A percentile compares a stretch with the other conserved stretches of the same genome.
Conservation (phyloP, 164 flowering plant genomes). For the Dillenia turbinata region DNA sequence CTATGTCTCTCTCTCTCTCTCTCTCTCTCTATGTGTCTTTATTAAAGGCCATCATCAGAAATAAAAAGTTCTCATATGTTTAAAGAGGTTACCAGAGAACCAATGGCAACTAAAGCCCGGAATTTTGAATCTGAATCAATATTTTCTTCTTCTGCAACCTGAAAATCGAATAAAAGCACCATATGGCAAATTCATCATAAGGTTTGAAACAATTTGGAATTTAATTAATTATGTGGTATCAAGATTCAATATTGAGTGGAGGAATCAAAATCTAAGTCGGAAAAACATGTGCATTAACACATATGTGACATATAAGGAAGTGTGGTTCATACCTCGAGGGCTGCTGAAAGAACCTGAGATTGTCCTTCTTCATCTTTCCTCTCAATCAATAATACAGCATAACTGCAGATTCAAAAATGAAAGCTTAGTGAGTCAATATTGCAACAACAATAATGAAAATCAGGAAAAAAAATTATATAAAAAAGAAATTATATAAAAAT, state of each 20-base stretch:
- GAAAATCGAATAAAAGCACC: slow-evolving; percentile 13
- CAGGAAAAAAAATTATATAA: background rate
- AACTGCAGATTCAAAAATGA: slow-evolving; percentile 41
- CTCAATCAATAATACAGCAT: slow-evolving; percentile 77
- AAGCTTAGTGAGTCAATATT: background rate
- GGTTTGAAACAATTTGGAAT: background rate
- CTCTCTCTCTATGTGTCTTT: too few species aligned
- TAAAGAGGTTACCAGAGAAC: slow-evolving; percentile 66
- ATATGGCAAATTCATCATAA: background rate
- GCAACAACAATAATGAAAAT: background rate
- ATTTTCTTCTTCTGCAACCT: slow-evolving; percentile 80
- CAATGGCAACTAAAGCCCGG: slow-evolving; percentile 85
- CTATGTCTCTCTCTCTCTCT: too few species aligned
- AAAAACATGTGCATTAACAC: too few species aligned
- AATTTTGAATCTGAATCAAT: slow-evolving; percentile 70
- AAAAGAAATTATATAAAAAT: background rate
- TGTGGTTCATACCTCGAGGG: slow-evolving; percentile 52
- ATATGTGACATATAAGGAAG: too few species aligned
- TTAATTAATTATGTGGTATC: too few species aligned
- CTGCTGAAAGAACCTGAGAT: slow-evolving; percentile 93
- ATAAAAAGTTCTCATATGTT: too few species aligned
- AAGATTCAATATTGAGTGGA: too few species aligned
- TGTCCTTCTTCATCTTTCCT: slow-evolving; percentile 85
- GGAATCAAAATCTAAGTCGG: too few species aligned
- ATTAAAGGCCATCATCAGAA: too few species aligned